Percentiles rank a stretch among this genome's conserved stretches.
Conservation (phyloP, 441 rosid genomes). For the Cnidoscolus chayamansa region DNA sequence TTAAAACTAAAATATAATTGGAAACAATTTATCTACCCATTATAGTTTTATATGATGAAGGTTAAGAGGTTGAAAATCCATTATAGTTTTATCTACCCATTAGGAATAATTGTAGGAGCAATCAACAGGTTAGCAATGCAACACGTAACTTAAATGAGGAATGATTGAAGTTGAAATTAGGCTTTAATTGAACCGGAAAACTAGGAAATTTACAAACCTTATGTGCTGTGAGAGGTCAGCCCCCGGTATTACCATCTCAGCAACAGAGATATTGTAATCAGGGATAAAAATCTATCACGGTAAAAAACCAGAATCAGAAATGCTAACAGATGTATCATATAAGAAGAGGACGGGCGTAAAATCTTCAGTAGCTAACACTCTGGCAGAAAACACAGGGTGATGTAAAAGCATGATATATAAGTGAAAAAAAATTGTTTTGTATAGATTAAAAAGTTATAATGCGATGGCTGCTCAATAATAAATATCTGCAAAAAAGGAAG, state of each 20-base stretch:
- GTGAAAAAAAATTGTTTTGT: not conserved
- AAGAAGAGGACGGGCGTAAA: not conserved
- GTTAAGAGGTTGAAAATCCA: too few relatives aligned
- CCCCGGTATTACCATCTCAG: constrained; percentile 34
- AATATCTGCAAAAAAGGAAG: not conserved
- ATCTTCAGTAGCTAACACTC: not conserved
- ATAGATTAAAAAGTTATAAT: not conserved
- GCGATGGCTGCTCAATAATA: not conserved
- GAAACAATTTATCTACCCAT: too few relatives aligned
- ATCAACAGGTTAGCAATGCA: not conserved
- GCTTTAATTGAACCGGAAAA: not conserved
- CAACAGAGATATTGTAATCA: constrained; percentile 35
- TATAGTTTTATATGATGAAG: too few relatives aligned
- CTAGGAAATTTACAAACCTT: constrained; percentile 24
- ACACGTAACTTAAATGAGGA: not conserved
- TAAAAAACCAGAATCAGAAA: constrained; percentile 5
- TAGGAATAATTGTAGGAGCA: not conserved
- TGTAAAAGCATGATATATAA: too few relatives aligned
- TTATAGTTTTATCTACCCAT: too few relatives aligned
- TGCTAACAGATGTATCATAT: not conserved
- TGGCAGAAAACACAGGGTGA: not conserved
- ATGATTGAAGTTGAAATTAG: not conserved
- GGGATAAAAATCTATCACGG: constrained; percentile 30
- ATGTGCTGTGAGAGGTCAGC: constrained; percentile 36
- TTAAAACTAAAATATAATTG: too few relatives aligned